These are phyloP conservation scores for Trichophaea hybrida DNA, from an alignment of 2,329 filamentous ascomycete species.

Conservation along the genomic window DNA sequence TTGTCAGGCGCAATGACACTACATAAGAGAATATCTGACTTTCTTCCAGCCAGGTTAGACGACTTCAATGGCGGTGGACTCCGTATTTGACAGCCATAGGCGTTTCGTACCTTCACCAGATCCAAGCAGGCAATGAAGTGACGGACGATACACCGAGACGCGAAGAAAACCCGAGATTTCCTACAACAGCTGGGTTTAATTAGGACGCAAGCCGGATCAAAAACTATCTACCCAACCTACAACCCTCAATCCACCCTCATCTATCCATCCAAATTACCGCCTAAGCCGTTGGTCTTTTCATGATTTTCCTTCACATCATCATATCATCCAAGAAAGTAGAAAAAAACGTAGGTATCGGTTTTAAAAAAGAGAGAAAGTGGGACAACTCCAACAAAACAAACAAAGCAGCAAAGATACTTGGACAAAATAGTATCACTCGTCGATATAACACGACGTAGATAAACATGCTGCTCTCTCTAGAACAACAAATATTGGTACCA, in stretches of 20 bases:
- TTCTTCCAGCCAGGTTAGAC: no score
- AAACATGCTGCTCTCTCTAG: no score
- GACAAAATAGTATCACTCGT: not conserved
- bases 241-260: not conserved
- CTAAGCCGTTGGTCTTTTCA: not conserved
- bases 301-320: not conserved
- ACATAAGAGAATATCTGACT: no score
- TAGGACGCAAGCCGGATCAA: not conserved
- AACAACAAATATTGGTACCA: no score
- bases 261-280: not conserved
- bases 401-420: not conserved
- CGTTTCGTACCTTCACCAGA: no score
- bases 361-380: not conserved
- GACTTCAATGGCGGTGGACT: no score
- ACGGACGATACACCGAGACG: not conserved
- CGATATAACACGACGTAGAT: no score
- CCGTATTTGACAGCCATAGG: no score
- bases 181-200: not conserved
- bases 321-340: not conserved
- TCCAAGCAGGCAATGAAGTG: not conserved
- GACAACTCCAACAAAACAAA: not conserved
- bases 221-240: not conserved
- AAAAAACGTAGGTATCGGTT: not conserved
- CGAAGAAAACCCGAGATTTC: not conserved
- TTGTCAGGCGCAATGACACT: no score